These are phyloP conservation scores for Melanopsichium pennsylvanicum DNA, from an alignment of 1,284 basidiomycete species.

Conservation along the genomic window DNA sequence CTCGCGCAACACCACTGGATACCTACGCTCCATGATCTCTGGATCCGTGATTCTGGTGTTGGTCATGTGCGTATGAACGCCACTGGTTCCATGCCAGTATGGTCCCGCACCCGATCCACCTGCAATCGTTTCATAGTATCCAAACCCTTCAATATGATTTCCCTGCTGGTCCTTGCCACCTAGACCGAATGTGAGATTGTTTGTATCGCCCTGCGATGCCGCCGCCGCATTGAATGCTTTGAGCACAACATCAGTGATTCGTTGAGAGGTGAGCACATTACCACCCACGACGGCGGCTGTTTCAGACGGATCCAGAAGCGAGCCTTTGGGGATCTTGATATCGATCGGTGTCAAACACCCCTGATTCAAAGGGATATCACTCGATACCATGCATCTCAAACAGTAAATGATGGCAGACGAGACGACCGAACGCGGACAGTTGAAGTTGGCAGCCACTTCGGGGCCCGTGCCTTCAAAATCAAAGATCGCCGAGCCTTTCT, in stretches of 20 bases:
- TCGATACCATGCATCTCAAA: constrained; percentile 88
- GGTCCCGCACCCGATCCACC: constrained; percentile 91
- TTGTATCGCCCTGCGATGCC: constrained; percentile 88
- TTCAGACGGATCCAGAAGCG: constrained; percentile 79
- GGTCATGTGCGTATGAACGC: constrained; percentile 77
- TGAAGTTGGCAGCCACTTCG: constrained; percentile 88
- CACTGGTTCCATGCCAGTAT: constrained; percentile 77
- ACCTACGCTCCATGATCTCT: constrained; percentile 88
- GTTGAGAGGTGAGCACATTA: constrained; percentile 89
- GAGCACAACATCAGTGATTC: constrained; percentile 92
- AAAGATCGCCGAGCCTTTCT: constrained; percentile 80
- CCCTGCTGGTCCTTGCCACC: constrained; percentile 86
- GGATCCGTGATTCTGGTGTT: constrained; percentile 82
- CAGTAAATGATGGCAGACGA: constrained; percentile 93
- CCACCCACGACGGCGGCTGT: constrained; percentile 88
- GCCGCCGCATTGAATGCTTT: constrained; percentile 92
- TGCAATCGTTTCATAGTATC: constrained; percentile 95
- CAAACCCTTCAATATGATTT: constrained; percentile 80
- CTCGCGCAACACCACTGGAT: constrained; percentile 82
- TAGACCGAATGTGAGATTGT: constrained; percentile 87
- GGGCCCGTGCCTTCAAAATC: constrained; percentile 85
- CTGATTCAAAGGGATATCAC: constrained; percentile 92
- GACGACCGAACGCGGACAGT: constrained; percentile 77
- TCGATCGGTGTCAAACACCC: constrained; percentile 77
- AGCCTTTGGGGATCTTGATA: constrained; percentile 83